phyloP scores from a whole-genome alignment of 2,329 filamentous ascomycete genomes.

The Neofusicoccum kwambonambiense region DNA sequence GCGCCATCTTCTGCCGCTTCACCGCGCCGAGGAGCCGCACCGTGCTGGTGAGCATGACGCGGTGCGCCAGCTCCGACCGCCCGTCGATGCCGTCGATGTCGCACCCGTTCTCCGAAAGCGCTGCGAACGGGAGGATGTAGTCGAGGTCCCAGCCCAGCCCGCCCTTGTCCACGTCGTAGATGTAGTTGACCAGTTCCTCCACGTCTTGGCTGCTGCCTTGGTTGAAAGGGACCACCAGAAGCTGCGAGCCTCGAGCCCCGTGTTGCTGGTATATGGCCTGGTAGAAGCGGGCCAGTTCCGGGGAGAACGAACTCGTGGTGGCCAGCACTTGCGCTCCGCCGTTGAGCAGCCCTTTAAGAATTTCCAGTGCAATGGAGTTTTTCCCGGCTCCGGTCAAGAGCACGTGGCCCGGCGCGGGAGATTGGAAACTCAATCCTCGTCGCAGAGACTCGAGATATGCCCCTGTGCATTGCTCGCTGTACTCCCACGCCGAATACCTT shows the following conservation, averaged over 20 bases:
- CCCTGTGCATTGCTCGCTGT: neutral
- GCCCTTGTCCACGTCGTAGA: constrained; percentile 27
- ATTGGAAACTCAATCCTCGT: neutral
- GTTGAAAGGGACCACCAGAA: constrained; percentile 43
- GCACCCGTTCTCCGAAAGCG: constrained; percentile 37
- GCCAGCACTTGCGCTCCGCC: constrained; percentile 41
- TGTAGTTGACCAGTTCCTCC: constrained; percentile 37
- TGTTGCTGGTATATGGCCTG: constrained; percentile 35
- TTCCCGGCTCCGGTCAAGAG: constrained; percentile 40
- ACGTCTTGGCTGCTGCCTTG: constrained; percentile 42
- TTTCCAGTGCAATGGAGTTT: constrained; percentile 37
- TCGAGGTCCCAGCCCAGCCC: constrained; percentile 37
- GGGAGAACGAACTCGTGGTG: constrained; percentile 37
- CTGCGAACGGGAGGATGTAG: constrained; percentile 45
- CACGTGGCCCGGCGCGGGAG: constrained; percentile 19
- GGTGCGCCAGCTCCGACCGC: constrained; percentile 39
- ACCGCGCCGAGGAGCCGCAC: constrained; percentile 40
- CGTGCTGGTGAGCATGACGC: constrained; percentile 42
- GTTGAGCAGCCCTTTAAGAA: constrained; percentile 32
- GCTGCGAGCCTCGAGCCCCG: constrained; percentile 34
- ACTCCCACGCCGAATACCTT: neutral
- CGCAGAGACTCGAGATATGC: neutral
- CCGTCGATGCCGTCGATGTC: constrained; percentile 37
- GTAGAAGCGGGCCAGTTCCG: constrained; percentile 32
- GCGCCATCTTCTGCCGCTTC: constrained; percentile 30